Evolutionary conservation across 2,329 filamentous ascomycete species (phyloP), one percentile per base, ranked within the genome.

Genomic region (Diaporthe australafricana): DNA sequence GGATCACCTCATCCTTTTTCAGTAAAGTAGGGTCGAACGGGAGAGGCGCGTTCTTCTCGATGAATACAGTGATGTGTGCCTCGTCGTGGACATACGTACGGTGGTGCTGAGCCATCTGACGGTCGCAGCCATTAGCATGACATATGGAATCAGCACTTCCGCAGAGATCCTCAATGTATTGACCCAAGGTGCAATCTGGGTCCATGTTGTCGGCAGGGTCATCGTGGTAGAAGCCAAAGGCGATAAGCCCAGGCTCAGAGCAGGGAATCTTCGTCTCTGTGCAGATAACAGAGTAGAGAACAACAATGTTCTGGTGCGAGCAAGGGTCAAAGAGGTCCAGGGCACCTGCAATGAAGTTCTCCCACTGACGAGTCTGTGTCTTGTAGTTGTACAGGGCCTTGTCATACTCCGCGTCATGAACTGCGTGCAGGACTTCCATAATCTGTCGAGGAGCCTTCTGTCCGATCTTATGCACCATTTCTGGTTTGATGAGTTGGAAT

Each of bases 31-130:
- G 87, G 30, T 73, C 72, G 30, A 73, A 73, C 74, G 91, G 91
- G 38, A 81, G 77, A 3, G 80, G 77, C 4, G 81, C 78, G 4
- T 83, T 81, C 40, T 91, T 92, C 78, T 98, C 94, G 20, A 98
- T 92, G 76, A 98, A 94, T 12, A 98, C 91, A 9, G 95, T 98
- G 76, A 99, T 91, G 74, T 97, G 94, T 12, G 95, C 96, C 79
- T 98, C 93, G 35, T 96, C 97, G 77, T 99, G 96, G 1, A 99
- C 97, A 78, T 99, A 99, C 52, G 97, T 97, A 70, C 95, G 91
- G 80, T 98, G 95, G 80, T 99, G 96, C 77, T 98, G 94, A 69
- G 91, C 89, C 93, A 98, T 95, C 76, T 91, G 93, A 74, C 93
- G 92, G 75, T 96, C 94, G 79, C 97, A 99, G 9, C 93, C 93